phyloP scores from a whole-genome alignment of 139 green algal species.

The Asterochloris erici region DNA sequence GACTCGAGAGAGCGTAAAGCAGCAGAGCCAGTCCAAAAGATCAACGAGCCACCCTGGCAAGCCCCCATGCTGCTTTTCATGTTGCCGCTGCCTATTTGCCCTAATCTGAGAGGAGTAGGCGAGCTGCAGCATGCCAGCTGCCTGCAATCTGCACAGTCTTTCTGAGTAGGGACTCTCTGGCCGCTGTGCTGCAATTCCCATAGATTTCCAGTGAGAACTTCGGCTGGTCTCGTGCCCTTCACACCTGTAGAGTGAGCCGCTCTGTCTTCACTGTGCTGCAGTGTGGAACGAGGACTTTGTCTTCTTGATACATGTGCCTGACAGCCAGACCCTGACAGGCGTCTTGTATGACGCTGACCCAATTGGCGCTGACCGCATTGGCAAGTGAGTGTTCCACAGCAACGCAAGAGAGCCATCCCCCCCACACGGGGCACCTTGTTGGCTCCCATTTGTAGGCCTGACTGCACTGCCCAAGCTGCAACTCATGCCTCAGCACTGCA shows the following conservation, averaged over 20 bases:
- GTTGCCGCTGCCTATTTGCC: no score
- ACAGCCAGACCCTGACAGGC: conserved; percentile 12
- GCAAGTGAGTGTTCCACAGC: not conserved
- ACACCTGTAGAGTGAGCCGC: no score
- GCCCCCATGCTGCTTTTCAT: no score
- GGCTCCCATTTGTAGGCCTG: not conserved
- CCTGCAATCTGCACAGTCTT: no score
- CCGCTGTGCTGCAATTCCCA: no score
- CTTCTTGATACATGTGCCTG: conserved; percentile 24
- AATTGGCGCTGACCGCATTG: conserved; percentile 16
- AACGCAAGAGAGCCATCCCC: no score
- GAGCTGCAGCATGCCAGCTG: no score
- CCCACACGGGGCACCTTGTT: no score
- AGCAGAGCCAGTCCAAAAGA: not conserved
- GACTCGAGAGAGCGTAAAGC: not conserved
- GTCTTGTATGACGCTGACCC: conserved; percentile 11
- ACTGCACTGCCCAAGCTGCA: not conserved
- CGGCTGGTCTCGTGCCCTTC: no score
- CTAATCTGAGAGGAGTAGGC: no score
- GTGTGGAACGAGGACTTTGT: conserved; percentile 21
- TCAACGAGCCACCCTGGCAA: not conserved
- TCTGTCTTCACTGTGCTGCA: not conserved
- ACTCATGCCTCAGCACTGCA: not conserved
- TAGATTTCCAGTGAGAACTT: no score
- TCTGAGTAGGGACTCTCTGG: no score